Evolutionary conservation across 257 asterid species (phyloP).

Genomic region (Plectranthus barbatus): DNA sequence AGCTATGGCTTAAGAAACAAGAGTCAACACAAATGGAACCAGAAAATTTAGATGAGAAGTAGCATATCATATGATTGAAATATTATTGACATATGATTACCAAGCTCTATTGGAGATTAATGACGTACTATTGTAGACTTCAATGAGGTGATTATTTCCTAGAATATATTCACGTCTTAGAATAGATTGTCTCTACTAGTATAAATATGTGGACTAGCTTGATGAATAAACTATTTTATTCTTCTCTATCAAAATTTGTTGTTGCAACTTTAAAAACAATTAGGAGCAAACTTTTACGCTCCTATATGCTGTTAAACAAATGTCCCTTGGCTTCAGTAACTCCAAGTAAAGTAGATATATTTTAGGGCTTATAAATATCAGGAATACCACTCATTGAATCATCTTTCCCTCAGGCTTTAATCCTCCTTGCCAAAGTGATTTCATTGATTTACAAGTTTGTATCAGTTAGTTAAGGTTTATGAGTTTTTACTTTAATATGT

Average conservation of each 20-base stretch:
- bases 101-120: no score
- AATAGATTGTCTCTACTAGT: no score
- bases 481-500: not conserved
- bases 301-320: not conserved
- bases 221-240: no score
- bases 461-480: not conserved
- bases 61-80: not conserved
- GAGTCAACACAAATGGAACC: not conserved
- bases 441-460: not conserved
- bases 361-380: not conserved
- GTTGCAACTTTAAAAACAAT: not conserved
- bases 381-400: not conserved
- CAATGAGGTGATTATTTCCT: no score
- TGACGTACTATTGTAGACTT: no score
- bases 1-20: constrained; percentile 6
- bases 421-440: not conserved
- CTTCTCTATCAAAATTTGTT: not conserved
- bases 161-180: no score
- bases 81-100: not conserved
- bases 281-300: not conserved
- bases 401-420: not conserved
- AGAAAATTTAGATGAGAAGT: constrained; percentile 1
- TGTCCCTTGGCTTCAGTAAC: not conserved
- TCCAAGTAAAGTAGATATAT: not conserved
- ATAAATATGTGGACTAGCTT: no score